Evolutionary conservation across 768 basidiomycete species (phyloP), one percentile per base, ranked within the genome.

Genomic region (Amanita pallidorosea): DNA sequence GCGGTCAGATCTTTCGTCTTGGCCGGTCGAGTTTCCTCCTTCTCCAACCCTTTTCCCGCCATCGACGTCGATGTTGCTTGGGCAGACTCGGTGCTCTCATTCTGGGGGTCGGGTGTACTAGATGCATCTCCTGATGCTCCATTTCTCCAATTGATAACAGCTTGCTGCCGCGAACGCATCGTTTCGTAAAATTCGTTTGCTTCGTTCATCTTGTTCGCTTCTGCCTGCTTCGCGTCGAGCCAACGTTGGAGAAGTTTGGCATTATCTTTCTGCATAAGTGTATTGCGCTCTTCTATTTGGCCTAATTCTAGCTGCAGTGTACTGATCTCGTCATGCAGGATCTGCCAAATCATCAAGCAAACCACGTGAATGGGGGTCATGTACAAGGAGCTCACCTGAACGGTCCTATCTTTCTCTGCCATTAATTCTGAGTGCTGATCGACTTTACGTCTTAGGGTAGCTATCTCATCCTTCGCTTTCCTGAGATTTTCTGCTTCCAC

Each of bases 161-260:
- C 73, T 56, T 85, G 76, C 58, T 83, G 81, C 54, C 76, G 77
- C 31, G 85, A 81, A 51, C 83, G 83, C 82, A 91, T 83, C 57
- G 85, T 82, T 63, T 92, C 88, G 60, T 92, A 92, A 64, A 89
- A 88, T 51, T 86, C 75, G 63, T 91, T 90, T 12, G 86, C 90
- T 59, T 88, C 88, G 67, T 98, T 97, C 88, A 99, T 88, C 67
- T 83, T 83, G 65, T 93, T 91, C 7, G 87, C 95, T 60, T 94
- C 93, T 11, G 75, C 70, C 63, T 96, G 91, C 68, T 96, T 96
- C 56, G 86, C 84, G 60, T 98, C 96, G 7, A 98, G 75, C 95
- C 96, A 99, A 15, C 95, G 85, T 63, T 96, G 92, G 1, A 98
- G 75, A 23, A 99, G 79, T 60, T 90, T 86, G 22, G 93, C 93